A percentile compares a stretch with the other conserved stretches of the same genome.
Evolutionary conservation across 192 early-diverging fungal species (phyloP).

Genomic region (Backusella macrospora): DNA sequence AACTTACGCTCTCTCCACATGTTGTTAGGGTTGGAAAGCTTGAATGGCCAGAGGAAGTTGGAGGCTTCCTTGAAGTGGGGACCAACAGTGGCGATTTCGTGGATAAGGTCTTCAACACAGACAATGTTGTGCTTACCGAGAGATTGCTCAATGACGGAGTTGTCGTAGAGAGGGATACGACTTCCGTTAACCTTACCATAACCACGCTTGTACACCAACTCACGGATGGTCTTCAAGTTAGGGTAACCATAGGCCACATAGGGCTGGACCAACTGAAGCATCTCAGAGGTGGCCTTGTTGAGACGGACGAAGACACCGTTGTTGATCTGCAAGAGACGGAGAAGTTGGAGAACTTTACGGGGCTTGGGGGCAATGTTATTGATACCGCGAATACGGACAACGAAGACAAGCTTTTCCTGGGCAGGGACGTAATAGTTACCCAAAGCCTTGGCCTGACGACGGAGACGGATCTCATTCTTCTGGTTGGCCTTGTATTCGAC

Average conservation of each 20-base stretch:
- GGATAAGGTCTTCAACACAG: slow-evolving; percentile 97
- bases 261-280: slow-evolving; percentile 96
- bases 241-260: slow-evolving; percentile 95
- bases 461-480: slow-evolving; percentile 87
- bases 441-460: slow-evolving; percentile 88
- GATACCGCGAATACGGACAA: slow-evolving; percentile 99
- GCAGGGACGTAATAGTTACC: slow-evolving; percentile 95
- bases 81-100: slow-evolving; percentile 98
- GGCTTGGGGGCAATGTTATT: slow-evolving; percentile 99
- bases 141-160: slow-evolving; percentile 89
- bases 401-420: slow-evolving; percentile 96
- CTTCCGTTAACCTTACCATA: slow-evolving; percentile 98
- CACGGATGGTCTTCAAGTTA: slow-evolving; percentile 97
- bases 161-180: slow-evolving; percentile 95
- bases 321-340: slow-evolving; percentile 99
- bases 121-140: slow-evolving; percentile 96
- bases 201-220: slow-evolving; percentile 99
- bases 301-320: slow-evolving; percentile 94
- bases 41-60: slow-evolving; percentile 99
- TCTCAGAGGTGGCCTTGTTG: slow-evolving; percentile 95
- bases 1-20: slow-evolving; percentile 93
- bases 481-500: slow-evolving; percentile 94
- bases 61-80: slow-evolving; percentile 93
- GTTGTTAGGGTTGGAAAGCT: slow-evolving; percentile 97
- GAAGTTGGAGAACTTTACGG: slow-evolving; percentile 97